A percentile compares a stretch with the other conserved stretches of the same genome.
Conservation (phyloP, 345 rosid genomes). For the Gossypium anomalum region DNA sequence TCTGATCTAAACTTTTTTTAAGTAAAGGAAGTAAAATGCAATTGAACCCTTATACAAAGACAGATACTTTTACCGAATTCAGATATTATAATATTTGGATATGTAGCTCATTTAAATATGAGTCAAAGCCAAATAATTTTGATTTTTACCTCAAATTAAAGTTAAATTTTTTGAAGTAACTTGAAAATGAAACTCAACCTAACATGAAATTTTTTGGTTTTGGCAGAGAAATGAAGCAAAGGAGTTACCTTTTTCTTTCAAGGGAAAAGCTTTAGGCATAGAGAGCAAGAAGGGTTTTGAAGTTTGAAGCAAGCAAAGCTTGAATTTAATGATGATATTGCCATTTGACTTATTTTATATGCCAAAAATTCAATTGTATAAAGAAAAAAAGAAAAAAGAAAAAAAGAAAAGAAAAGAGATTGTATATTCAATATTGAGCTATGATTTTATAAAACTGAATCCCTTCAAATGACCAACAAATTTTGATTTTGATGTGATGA, state of each 20-base stretch:
- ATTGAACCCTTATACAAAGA: too few relatives aligned
- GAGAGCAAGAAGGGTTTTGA: background rate
- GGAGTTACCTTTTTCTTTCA: background rate
- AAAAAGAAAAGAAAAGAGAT: background rate
- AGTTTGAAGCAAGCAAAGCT: background rate
- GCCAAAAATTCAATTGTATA: background rate
- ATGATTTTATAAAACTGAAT: background rate
- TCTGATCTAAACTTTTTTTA: too few relatives aligned
- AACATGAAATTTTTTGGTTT: background rate
- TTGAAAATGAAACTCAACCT: too few relatives aligned
- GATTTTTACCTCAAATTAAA: too few relatives aligned
- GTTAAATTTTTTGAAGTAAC: too few relatives aligned
- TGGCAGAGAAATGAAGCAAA: constrained; percentile 11
- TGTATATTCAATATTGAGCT: background rate
- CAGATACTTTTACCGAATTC: too few relatives aligned
- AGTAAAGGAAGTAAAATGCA: too few relatives aligned
- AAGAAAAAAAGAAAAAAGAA: background rate
- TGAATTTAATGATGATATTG: background rate
- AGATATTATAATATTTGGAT: too few relatives aligned
- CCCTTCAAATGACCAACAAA: background rate
- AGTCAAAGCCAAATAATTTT: too few relatives aligned
- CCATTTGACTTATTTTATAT: background rate
- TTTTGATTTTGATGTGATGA: background rate
- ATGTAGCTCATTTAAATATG: too few relatives aligned
- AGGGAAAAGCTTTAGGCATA: background rate